Conservation (phyloP, 306 rosid species). For the Amphicarpaea edgeworthii region DNA sequence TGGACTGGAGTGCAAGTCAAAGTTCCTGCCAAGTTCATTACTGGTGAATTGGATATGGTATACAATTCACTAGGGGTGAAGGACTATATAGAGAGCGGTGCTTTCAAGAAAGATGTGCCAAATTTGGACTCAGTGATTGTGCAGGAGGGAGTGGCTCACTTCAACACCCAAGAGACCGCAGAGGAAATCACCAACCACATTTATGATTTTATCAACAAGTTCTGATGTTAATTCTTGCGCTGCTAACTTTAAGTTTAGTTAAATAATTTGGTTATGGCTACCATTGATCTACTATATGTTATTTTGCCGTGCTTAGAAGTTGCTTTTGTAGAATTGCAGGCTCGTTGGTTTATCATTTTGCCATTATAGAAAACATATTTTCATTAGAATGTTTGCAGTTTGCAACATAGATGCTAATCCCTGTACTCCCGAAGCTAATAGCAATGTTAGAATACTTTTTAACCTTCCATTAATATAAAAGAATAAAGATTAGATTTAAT, state of each 20-base stretch:
- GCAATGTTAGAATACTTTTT: too few species aligned
- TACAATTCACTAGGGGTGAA: conserved; percentile 35
- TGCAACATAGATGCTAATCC: background rate
- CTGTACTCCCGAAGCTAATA: background rate
- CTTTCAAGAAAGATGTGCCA: conserved; percentile 50
- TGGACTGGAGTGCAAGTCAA: conserved; percentile 44
- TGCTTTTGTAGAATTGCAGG: background rate
- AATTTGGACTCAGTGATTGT: conserved; percentile 48
- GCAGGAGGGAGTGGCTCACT: conserved; percentile 51
- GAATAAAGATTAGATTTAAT: too few species aligned
- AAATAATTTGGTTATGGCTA: too few species aligned
- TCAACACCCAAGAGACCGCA: conserved; percentile 50
- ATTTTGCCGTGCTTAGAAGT: too few species aligned
- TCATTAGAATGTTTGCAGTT: background rate
- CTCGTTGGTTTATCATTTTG: background rate
- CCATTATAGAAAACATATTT: background rate
- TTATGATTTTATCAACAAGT: conserved; percentile 41
- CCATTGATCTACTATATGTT: too few species aligned
- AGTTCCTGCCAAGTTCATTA: conserved; percentile 48
- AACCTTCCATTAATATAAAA: too few species aligned
- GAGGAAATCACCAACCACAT: conserved; percentile 45
- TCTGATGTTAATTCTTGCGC: background rate
- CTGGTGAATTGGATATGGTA: conserved; percentile 45
- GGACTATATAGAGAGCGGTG: conserved; percentile 43
- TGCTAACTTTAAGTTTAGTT: background rate